These are phyloP conservation scores for Mycena kentingensis DNA, from an alignment of 768 basidiomycete genomes.

Conservation along the genomic window DNA sequence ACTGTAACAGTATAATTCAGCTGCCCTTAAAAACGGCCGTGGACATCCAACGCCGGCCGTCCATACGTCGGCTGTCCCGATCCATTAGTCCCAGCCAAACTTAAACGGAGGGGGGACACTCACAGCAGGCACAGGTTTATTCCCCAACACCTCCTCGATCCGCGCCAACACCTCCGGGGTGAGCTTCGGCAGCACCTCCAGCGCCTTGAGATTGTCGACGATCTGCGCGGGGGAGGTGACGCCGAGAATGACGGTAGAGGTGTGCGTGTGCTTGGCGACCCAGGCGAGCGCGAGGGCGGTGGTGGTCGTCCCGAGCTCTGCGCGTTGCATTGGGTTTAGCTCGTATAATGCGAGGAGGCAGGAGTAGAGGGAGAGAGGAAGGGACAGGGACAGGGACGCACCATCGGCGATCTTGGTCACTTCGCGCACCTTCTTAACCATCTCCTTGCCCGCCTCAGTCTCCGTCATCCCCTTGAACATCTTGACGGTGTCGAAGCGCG, in stretches of 20 bases:
- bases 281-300: constrained; percentile 78
- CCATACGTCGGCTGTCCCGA: constrained; percentile 26
- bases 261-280: constrained; percentile 68
- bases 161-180: constrained; percentile 63
- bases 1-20: no score
- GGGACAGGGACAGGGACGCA: constrained; percentile 26
- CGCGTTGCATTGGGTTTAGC: no score
- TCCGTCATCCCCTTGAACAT: neutral
- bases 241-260: constrained; percentile 67
- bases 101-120: constrained; percentile 13
- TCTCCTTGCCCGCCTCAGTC: neutral
- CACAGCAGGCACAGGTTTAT: constrained; percentile 45
- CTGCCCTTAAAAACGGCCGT: no score
- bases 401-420: constrained; percentile 68
- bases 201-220: constrained; percentile 66
- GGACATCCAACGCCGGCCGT: constrained; percentile 23
- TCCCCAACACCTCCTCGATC: constrained; percentile 70
- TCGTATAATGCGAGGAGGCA: no score
- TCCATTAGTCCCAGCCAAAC: neutral
- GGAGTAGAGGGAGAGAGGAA: neutral
- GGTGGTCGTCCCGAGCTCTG: constrained; percentile 60
- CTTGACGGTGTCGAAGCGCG: neutral
- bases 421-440: constrained; percentile 66
- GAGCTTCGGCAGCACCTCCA: constrained; percentile 73
- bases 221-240: constrained; percentile 66